phyloP scores from a whole-genome alignment of 2,329 filamentous ascomycete species.

The Colletotrichum sp. region DNA sequence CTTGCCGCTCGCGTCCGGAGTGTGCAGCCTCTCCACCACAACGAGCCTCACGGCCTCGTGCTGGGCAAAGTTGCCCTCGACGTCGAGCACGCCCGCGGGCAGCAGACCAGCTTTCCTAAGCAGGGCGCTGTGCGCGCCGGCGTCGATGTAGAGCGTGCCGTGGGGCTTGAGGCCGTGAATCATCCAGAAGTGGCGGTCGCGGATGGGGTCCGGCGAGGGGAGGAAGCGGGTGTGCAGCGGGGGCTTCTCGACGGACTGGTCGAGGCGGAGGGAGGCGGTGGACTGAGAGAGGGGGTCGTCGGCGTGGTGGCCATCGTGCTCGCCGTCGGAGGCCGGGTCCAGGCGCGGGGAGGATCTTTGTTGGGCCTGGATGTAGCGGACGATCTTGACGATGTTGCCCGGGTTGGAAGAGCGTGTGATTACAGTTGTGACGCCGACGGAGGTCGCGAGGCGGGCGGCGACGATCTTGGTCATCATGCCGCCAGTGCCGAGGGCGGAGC shows the following conservation, averaged over 20 bases:
- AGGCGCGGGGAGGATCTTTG: slow-evolving; percentile 29
- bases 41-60: slow-evolving; percentile 90
- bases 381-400: slow-evolving; percentile 88
- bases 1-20: slow-evolving; percentile 43
- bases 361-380: slow-evolving; percentile 75
- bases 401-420: slow-evolving; percentile 95
- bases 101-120: slow-evolving; percentile 85
- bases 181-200: slow-evolving; percentile 96
- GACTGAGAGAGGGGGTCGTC: slow-evolving; percentile 43
- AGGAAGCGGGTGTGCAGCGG: slow-evolving; percentile 93
- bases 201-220: slow-evolving; percentile 81
- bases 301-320: slow-evolving; percentile 30
- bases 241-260: slow-evolving; percentile 41
- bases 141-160: slow-evolving; percentile 90
- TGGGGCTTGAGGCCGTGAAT: slow-evolving; percentile 90
- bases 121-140: slow-evolving; percentile 83
- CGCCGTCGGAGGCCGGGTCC: slow-evolving; percentile 8
- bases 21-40: slow-evolving; percentile 69
- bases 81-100: slow-evolving; percentile 87
- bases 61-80: slow-evolving; percentile 87
- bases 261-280: slow-evolving; percentile 46
- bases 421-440: slow-evolving; percentile 92
- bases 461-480: slow-evolving; percentile 99
- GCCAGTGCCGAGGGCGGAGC: slow-evolving; percentile 88
- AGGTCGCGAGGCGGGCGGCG: slow-evolving; percentile 88